Evolutionary conservation across 352 stramenopile species (phyloP).

Genomic region (Pythium rhizo-oryzae): DNA sequence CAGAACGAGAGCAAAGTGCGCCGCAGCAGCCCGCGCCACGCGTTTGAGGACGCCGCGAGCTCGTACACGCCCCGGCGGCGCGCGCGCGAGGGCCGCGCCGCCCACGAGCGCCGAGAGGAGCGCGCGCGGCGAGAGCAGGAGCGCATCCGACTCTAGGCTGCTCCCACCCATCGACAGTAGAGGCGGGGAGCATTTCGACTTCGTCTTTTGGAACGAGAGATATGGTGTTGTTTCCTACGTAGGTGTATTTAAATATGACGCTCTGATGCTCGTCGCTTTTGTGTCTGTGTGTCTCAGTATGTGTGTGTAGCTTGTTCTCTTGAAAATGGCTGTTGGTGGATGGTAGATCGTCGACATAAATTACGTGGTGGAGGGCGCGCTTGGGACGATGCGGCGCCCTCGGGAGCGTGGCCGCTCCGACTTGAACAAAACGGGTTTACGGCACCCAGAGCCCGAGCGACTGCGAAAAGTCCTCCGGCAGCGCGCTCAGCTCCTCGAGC

Average conservation of each 20-base stretch:
- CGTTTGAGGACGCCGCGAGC: background rate
- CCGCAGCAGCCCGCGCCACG: background rate
- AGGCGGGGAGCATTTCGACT: too few relatives aligned
- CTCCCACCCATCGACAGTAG: background rate
- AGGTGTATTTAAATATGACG: constrained; percentile 22
- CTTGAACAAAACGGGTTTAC: constrained; percentile 8
- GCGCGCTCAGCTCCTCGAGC: constrained; percentile 27
- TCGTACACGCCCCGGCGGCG: constrained; percentile 10
- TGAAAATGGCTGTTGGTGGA: too few relatives aligned
- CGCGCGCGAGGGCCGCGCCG: constrained; percentile 5
- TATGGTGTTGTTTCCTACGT: background rate
- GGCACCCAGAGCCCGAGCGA: constrained; percentile 24
- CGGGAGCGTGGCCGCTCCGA: too few relatives aligned
- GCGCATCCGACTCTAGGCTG: background rate
- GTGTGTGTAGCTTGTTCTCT: background rate
- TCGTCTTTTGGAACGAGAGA: too few relatives aligned
- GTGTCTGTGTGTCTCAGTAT: background rate
- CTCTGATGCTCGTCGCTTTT: constrained; percentile 17
- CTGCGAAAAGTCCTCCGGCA: constrained; percentile 31
- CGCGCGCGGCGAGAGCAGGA: constrained; percentile 14
- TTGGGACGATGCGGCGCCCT: background rate
- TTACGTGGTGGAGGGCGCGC: background rate
- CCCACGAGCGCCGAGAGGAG: constrained; percentile 11
- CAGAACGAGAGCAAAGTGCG: constrained; percentile 10
- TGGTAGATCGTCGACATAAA: constrained; percentile 1